phyloP scores from a whole-genome alignment of 2,329 filamentous ascomycete species.

The Sarocladiaceae sp. region DNA sequence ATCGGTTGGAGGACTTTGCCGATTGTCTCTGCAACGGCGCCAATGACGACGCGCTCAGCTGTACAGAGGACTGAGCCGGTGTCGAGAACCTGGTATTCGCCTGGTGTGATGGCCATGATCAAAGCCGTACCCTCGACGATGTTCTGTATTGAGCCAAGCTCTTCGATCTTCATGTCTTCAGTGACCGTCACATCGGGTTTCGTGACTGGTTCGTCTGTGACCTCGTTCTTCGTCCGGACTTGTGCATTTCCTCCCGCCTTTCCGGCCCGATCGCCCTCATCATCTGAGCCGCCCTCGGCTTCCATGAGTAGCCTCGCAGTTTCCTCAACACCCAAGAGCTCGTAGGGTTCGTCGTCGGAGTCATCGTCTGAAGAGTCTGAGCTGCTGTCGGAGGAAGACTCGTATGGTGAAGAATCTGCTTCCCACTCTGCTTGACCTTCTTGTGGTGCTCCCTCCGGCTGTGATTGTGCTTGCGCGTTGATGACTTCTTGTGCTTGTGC shows the following conservation, averaged over 20 bases:
- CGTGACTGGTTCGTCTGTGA: slow-evolving; percentile 57
- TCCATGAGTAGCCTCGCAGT: slow-evolving; percentile 82
- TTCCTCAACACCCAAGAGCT: slow-evolving; percentile 75
- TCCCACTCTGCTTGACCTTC: slow-evolving; percentile 75
- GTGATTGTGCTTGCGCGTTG: slow-evolving; percentile 10
- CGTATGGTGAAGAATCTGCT: slow-evolving; percentile 70
- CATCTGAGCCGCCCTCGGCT: slow-evolving; percentile 73
- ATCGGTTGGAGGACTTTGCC: slow-evolving; percentile 81
- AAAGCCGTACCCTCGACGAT: slow-evolving; percentile 76
- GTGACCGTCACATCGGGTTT: slow-evolving; percentile 79
- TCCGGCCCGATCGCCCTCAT: slow-evolving; percentile 56
- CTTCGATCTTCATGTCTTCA: slow-evolving; percentile 69
- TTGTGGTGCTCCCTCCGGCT: slow-evolving; percentile 14
- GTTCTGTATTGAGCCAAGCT: slow-evolving; percentile 70
- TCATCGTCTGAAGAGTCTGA: slow-evolving; percentile 60
- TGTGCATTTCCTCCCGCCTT: slow-evolving; percentile 35
- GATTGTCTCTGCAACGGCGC: slow-evolving; percentile 78
- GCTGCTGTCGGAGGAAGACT: slow-evolving; percentile 59
- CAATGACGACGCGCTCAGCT: slow-evolving; percentile 70
- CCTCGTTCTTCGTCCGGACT: slow-evolving; percentile 80
- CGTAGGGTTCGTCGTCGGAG: slow-evolving; percentile 58
- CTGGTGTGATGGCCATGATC: slow-evolving; percentile 72
- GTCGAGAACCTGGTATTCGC: slow-evolving; percentile 82
- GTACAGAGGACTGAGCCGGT: slow-evolving; percentile 79
- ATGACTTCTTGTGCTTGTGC: slow-evolving; percentile 4